These are phyloP conservation scores for Umbellularia californica DNA, from an alignment of 164 flowering plant genomes.

Conservation along the genomic window DNA sequence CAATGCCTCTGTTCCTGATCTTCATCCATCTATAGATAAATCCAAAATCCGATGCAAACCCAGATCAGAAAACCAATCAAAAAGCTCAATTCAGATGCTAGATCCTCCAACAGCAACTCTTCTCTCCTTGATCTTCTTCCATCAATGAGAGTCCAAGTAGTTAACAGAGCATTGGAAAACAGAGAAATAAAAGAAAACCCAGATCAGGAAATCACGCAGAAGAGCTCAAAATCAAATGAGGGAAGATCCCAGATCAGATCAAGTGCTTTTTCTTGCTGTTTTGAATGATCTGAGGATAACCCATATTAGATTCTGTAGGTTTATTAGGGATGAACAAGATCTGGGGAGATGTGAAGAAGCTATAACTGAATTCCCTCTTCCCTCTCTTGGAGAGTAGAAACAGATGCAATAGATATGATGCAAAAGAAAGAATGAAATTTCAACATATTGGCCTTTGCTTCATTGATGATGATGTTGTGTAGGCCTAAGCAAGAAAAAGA, in stretches of 20 bases:
- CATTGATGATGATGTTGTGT: neutral
- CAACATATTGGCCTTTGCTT: constrained; percentile 15
- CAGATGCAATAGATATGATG: constrained; percentile 20
- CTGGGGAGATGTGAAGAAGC: constrained; percentile 12
- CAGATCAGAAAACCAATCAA: constrained; percentile 12
- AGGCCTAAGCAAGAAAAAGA: neutral
- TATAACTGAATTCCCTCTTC: constrained; percentile 1
- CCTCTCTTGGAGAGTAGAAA: constrained; percentile 7
- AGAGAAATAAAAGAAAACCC: constrained; percentile 19
- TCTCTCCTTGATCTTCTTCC: constrained; percentile 26
- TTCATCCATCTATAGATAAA: constrained; percentile 16
- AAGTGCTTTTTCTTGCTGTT: constrained; percentile 7
- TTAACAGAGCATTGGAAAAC: constrained; percentile 1
- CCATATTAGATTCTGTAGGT: constrained; percentile 12
- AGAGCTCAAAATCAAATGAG: constrained; percentile 10
- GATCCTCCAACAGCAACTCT: constrained; percentile 47
- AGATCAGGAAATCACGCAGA: constrained; percentile 27
- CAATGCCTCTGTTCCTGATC: constrained; percentile 38
- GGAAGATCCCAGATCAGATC: constrained; percentile 10
- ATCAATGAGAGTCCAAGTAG: constrained; percentile 4
- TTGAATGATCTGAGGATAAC: constrained; percentile 14
- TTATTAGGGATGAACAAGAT: constrained; percentile 25
- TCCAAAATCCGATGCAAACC: constrained; percentile 4
- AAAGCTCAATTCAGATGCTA: neutral
- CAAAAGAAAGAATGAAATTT: constrained; percentile 13